Percentiles rank a stretch among this genome's conserved stretches.
phyloP scores from a whole-genome alignment of 2,329 filamentous ascomycete genomes.

The Purpureocillium takamizusanense region DNA sequence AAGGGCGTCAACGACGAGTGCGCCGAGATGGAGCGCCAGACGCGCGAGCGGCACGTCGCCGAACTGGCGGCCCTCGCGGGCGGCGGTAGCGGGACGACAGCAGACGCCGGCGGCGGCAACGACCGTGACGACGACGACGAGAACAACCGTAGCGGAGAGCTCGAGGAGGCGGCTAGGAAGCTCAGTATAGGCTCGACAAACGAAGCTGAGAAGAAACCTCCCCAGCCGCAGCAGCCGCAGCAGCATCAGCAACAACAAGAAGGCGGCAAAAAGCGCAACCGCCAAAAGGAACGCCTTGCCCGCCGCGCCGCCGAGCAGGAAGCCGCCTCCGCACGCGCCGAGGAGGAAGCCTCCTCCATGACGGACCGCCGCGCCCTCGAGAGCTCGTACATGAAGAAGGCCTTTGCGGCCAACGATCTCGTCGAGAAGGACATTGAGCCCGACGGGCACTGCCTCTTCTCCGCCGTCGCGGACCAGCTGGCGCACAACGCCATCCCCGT shows the following conservation, averaged over 20 bases:
- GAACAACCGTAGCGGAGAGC: background rate
- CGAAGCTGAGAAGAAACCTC: background rate
- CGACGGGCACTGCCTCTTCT: constrained; percentile 70
- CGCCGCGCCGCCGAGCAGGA: constrained; percentile 80
- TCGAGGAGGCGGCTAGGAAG: constrained; percentile 3
- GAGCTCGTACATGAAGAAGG: constrained; percentile 57
- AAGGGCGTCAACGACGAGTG: constrained; percentile 72
- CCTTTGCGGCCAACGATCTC: constrained; percentile 55
- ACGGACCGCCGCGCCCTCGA: constrained; percentile 66
- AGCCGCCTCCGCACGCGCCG: constrained; percentile 56
- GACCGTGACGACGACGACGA: background rate
- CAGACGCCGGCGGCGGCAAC: background rate
- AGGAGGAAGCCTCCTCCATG: constrained; percentile 64
- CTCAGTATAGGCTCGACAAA: background rate
- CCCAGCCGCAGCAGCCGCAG: background rate
- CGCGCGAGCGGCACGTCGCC: constrained; percentile 57
- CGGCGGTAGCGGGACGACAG: too few relatives aligned
- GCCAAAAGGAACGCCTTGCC: constrained; percentile 85
- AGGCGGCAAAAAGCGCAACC: constrained; percentile 65
- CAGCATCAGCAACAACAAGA: constrained; percentile 1
- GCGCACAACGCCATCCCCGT: background rate
- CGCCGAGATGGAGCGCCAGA: constrained; percentile 55
- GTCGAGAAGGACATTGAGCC: constrained; percentile 72
- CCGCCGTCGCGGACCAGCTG: constrained; percentile 6
- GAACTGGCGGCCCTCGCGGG: constrained; percentile 42